Evolutionary conservation across 352 stramenopile genomes (phyloP).

Genomic region (Phytophthora pinifolia): DNA sequence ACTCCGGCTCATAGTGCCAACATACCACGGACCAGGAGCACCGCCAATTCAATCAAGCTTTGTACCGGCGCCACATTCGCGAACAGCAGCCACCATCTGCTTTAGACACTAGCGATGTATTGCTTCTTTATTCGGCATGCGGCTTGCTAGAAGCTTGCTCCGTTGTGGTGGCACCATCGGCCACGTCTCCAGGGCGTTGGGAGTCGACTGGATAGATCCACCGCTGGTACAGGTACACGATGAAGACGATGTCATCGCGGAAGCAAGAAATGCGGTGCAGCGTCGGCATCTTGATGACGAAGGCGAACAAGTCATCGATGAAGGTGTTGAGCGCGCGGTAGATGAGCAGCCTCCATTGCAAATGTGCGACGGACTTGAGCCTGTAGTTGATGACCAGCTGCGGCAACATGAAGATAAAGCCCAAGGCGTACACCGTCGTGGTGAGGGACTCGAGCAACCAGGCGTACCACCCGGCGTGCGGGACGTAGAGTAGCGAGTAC

Average conservation of each 20-base stretch:
- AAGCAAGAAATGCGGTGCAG: constrained; percentile 90
- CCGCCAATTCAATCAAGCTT: no score
- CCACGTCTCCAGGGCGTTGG: constrained; percentile 26
- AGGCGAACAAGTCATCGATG: constrained; percentile 92
- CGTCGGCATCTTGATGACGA: constrained; percentile 91
- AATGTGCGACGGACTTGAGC: constrained; percentile 89
- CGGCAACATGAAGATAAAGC: constrained; percentile 91
- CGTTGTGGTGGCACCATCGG: constrained; percentile 14
- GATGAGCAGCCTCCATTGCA: constrained; percentile 94
- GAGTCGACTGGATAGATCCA: constrained; percentile 90
- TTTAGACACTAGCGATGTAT: not conserved
- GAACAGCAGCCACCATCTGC: no score
- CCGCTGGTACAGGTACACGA: constrained; percentile 91
- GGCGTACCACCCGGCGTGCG: constrained; percentile 79
- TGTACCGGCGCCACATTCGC: no score
- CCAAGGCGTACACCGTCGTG: constrained; percentile 88
- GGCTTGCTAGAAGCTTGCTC: constrained; percentile 16
- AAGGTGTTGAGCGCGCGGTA: constrained; percentile 95
- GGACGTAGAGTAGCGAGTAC: constrained; percentile 85
- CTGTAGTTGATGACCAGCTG: constrained; percentile 95
- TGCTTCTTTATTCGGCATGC: constrained; percentile 23
- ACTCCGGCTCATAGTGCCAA: no score
- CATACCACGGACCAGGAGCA: no score
- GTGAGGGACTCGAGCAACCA: constrained; percentile 89
- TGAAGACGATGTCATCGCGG: constrained; percentile 91